A percentile compares a stretch with the other conserved stretches of the same genome.
Conservation (phyloP, 2,329 filamentous ascomycete genomes). For the Fusarium paranaense region DNA sequence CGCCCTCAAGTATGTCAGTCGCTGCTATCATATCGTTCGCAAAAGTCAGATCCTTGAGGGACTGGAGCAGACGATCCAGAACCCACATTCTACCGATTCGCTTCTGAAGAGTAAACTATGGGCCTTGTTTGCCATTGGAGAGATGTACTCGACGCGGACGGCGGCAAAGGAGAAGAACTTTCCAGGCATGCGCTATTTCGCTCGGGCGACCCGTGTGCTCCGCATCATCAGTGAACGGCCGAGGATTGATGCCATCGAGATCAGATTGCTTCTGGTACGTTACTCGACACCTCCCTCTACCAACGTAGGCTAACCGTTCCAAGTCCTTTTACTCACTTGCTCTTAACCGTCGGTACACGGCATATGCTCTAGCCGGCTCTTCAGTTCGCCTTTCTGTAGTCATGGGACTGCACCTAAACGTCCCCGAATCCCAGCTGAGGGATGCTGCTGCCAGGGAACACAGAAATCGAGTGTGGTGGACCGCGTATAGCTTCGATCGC, state of each 20-base stretch:
- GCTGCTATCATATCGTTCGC: slow-evolving; percentile 56
- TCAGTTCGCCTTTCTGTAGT: slow-evolving; percentile 57
- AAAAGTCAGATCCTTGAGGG: slow-evolving; percentile 51
- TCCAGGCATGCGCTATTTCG: slow-evolving; percentile 58
- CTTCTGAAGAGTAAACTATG: slow-evolving; percentile 55
- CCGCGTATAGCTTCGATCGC: slow-evolving; percentile 57
- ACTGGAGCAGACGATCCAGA: slow-evolving; percentile 53
- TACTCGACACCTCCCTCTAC: fast-evolving
- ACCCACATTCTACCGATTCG: slow-evolving; percentile 48
- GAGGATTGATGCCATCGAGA: slow-evolving; percentile 56
- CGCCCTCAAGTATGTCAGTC: slow-evolving; percentile 54
- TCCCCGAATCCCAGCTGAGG: slow-evolving; percentile 53
- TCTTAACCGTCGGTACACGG: slow-evolving; percentile 58
- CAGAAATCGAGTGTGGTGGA: slow-evolving; percentile 57
- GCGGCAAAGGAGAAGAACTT: slow-evolving; percentile 51
- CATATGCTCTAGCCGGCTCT: slow-evolving; percentile 56
- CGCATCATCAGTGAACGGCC: slow-evolving; percentile 56
- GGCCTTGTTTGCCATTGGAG: slow-evolving; percentile 59
- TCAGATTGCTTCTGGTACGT: slow-evolving; percentile 57
- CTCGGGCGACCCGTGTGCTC: slow-evolving; percentile 53
- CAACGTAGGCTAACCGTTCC: fast-evolving
- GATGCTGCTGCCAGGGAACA: slow-evolving; percentile 54
- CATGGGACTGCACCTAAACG: slow-evolving; percentile 57
- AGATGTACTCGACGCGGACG: slow-evolving; percentile 56
- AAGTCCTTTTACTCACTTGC: slow-evolving; percentile 58